Conservation (phyloP, 2,329 filamentous ascomycete species). For the Colletotrichum sp. region DNA sequence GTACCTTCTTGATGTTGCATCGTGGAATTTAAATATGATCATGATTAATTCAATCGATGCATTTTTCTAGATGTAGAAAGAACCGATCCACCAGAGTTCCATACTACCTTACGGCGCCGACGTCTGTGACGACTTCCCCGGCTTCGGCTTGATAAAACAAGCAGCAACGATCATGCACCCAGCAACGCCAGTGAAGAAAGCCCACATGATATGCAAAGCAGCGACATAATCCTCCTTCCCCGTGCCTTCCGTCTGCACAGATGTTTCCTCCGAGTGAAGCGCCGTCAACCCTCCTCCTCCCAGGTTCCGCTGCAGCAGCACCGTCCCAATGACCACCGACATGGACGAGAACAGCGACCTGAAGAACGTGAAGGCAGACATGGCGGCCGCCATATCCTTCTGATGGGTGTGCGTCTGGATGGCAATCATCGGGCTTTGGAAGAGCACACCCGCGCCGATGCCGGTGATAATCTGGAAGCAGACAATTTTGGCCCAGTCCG, state of each 20-base stretch:
- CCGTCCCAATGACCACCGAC: constrained; percentile 63
- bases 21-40: too few species aligned
- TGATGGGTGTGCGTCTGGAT: constrained; percentile 54
- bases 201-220: constrained; percentile 7
- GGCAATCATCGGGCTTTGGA: constrained; percentile 59
- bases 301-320: constrained; percentile 56
- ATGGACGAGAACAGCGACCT: constrained; percentile 61
- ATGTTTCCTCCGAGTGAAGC: neutral
- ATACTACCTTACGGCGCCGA: too few species aligned
- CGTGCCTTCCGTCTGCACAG: neutral
- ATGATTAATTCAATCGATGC: too few species aligned
- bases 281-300: neutral
- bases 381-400: constrained; percentile 58
- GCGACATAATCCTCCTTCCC: neutral
- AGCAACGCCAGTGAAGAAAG: neutral
- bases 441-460: constrained; percentile 56
- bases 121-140: neutral
- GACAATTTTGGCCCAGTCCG: constrained; percentile 52
- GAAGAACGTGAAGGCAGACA: constrained; percentile 57
- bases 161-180: neutral
- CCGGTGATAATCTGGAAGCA: constrained; percentile 55
- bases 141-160: constrained; percentile 3
- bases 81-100: too few species aligned
- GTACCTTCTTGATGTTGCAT: too few species aligned
- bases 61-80: too few species aligned